A percentile compares a stretch with the other conserved stretches of the same genome.
Conservation (phyloP, 352 stramenopile genomes). For the Phytophthora fragariaefolia region DNA sequence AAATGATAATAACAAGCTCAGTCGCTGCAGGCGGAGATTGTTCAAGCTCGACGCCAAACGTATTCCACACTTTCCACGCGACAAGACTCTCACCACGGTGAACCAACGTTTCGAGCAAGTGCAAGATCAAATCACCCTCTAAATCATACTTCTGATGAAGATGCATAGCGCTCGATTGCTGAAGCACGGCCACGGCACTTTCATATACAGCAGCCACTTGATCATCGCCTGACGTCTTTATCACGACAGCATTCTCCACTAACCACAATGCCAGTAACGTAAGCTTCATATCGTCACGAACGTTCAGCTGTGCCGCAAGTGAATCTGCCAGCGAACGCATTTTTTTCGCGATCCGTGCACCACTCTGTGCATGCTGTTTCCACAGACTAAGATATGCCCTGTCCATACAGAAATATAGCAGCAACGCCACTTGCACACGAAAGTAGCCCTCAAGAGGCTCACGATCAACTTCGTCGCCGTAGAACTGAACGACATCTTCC, state of each 20-base stretch:
- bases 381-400: slow-evolving; percentile 66
- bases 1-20: slow-evolving; percentile 80
- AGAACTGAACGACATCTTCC: slow-evolving; percentile 65
- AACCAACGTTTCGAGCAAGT: slow-evolving; percentile 81
- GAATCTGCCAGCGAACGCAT: slow-evolving; percentile 73
- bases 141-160: slow-evolving; percentile 79
- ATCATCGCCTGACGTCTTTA: slow-evolving; percentile 68
- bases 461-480: slow-evolving; percentile 66
- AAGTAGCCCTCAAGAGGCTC: slow-evolving; percentile 83
- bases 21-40: slow-evolving; percentile 56
- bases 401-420: slow-evolving; percentile 86
- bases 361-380: slow-evolving; percentile 56
- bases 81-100: slow-evolving; percentile 76
- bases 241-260: slow-evolving; percentile 78
- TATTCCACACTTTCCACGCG: slow-evolving; percentile 88
- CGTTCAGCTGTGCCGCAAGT: slow-evolving; percentile 70
- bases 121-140: slow-evolving; percentile 72
- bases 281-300: slow-evolving; percentile 86
- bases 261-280: slow-evolving; percentile 82
- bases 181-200: slow-evolving; percentile 58
- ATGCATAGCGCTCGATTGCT: slow-evolving; percentile 80
- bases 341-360: slow-evolving; percentile 61
- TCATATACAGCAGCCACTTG: slow-evolving; percentile 73
- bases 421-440: slow-evolving; percentile 69
- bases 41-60: slow-evolving; percentile 69